Evolutionary conservation across 768 basidiomycete species (phyloP).

Genomic region (Mycena olivaceomarginata): DNA sequence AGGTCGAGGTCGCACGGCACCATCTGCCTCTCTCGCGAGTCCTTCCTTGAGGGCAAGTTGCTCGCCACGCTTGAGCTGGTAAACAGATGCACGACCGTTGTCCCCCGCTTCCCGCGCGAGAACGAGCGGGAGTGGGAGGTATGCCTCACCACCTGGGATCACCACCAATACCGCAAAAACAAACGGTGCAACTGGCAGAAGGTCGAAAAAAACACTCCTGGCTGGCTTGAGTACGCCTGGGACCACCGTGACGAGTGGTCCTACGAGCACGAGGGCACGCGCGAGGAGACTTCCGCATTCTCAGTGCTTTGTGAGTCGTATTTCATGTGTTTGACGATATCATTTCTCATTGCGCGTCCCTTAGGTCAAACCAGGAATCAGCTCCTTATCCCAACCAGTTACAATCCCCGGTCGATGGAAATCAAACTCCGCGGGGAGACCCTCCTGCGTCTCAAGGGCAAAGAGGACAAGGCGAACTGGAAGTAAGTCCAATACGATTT

Average conservation of each 20-base stretch:
- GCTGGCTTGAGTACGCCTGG: slow-evolving; percentile 33
- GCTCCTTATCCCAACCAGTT: slow-evolving; percentile 35
- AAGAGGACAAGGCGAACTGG: slow-evolving; percentile 14
- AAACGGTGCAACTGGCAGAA: slow-evolving; percentile 23
- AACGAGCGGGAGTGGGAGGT: slow-evolving; percentile 22
- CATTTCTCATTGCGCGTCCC: not conserved
- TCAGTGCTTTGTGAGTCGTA: slow-evolving; percentile 25
- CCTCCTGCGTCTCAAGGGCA: slow-evolving; percentile 16
- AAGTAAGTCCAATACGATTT: slow-evolving; percentile 8
- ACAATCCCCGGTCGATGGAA: slow-evolving; percentile 20
- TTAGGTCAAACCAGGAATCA: slow-evolving; percentile 39
- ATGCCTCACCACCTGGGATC: slow-evolving; percentile 31
- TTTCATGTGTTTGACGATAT: not conserved
- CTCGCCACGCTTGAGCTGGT: slow-evolving; percentile 13
- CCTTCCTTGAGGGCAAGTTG: slow-evolving; percentile 30
- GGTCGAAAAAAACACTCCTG: not conserved
- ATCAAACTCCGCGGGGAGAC: slow-evolving; percentile 37
- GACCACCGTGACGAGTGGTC: slow-evolving; percentile 35
- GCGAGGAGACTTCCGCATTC: slow-evolving; percentile 11
- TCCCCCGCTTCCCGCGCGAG: slow-evolving; percentile 22
- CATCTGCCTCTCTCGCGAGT: slow-evolving; percentile 30
- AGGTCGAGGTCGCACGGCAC: slow-evolving; percentile 12
- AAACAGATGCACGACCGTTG: slow-evolving; percentile 27
- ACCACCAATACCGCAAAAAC: slow-evolving; percentile 19
- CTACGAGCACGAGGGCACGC: slow-evolving; percentile 31